phyloP scores from a whole-genome alignment of 164 flowering plant species.

The Dillenia suffruticosa region DNA sequence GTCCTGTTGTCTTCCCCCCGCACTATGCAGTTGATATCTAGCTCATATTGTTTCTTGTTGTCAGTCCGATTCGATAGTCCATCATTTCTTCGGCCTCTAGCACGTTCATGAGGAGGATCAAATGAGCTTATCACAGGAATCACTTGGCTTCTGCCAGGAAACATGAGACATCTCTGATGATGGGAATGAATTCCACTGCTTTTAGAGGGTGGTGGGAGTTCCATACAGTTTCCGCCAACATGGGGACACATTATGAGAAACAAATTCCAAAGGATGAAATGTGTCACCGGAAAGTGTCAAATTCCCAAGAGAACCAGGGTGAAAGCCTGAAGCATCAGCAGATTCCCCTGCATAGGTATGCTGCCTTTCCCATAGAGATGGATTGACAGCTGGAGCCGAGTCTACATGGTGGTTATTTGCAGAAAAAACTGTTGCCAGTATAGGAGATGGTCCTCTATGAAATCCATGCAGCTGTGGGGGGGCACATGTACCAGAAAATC shows the following conservation, averaged over 20 bases:
- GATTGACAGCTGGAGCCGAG: slow-evolving; percentile 77
- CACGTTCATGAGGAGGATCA: slow-evolving; percentile 64
- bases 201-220: slow-evolving; percentile 43
- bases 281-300: slow-evolving; percentile 48
- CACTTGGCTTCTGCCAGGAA: slow-evolving; percentile 72
- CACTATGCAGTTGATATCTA: slow-evolving; percentile 73
- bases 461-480: slow-evolving; percentile 38
- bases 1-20: slow-evolving; percentile 67
- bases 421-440: slow-evolving; percentile 48
- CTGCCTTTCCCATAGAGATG: slow-evolving; percentile 71
- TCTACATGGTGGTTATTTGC: slow-evolving; percentile 66
- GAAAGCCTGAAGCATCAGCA: slow-evolving; percentile 58
- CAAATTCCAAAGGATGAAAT: slow-evolving; percentile 64
- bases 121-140: slow-evolving; percentile 47
- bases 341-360: slow-evolving; percentile 58
- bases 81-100: slow-evolving; percentile 50
- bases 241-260: slow-evolving; percentile 59
- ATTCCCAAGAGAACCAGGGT: slow-evolving; percentile 73
- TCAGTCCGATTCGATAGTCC: slow-evolving; percentile 39
- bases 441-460: slow-evolving; percentile 41
- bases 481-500: slow-evolving; percentile 32
- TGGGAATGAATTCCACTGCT: slow-evolving; percentile 53
- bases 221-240: slow-evolving; percentile 54
- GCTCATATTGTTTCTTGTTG: slow-evolving; percentile 78
- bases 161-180: slow-evolving; percentile 62